These are phyloP conservation scores for Trichoderma oligosporum DNA, from an alignment of 2,329 filamentous ascomycete genomes.

Conservation along the genomic window DNA sequence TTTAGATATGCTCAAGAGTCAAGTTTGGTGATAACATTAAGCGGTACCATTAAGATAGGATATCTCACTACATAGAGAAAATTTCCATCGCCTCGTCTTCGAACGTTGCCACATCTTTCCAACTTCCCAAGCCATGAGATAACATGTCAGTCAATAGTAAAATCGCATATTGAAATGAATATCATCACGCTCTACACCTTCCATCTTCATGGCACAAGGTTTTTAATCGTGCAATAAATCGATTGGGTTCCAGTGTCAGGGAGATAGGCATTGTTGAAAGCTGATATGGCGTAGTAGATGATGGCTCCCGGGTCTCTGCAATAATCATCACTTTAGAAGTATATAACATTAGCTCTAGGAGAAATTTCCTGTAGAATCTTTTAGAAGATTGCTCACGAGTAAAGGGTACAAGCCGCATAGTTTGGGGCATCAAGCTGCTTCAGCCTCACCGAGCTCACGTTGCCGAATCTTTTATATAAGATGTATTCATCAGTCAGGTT, in stretches of 20 bases:
- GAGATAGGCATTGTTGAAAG: background rate
- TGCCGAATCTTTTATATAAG: background rate
- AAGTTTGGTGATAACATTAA: too few species aligned
- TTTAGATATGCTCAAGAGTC: too few species aligned
- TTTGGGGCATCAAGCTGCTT: background rate
- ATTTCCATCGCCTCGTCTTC: too few species aligned
- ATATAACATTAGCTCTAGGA: background rate
- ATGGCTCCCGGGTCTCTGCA: background rate
- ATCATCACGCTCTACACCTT: background rate
- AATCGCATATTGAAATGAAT: too few species aligned
- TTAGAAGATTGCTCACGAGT: background rate
- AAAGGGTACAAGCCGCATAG: conserved; percentile 2
- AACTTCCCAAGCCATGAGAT: too few species aligned
- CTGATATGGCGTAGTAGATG: conserved; percentile 1
- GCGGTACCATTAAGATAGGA: too few species aligned
- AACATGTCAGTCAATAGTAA: too few species aligned
- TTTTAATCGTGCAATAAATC: background rate
- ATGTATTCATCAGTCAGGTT: background rate
- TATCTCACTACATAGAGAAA: too few species aligned
- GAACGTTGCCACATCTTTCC: too few species aligned
- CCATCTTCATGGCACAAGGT: background rate
- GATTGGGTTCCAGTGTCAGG: background rate
- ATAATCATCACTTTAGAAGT: background rate
- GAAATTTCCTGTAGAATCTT: too few species aligned
- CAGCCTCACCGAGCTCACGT: background rate